Evolutionary conservation across 345 rosid species (phyloP), one percentile per base, ranked within the genome.

Genomic region (Eucalyptus sp.): DNA sequence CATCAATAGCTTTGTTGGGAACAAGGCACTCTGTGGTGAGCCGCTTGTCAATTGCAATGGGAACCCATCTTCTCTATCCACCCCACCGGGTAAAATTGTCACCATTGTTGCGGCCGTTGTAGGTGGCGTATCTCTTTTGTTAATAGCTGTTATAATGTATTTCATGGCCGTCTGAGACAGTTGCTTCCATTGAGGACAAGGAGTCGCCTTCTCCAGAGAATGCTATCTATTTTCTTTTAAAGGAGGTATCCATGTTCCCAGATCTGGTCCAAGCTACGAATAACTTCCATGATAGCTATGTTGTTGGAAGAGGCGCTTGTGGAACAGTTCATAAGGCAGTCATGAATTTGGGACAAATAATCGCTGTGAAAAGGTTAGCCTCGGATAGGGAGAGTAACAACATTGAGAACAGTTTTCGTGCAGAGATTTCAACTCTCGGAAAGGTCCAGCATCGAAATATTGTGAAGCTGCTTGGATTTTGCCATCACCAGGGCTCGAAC

Each of bases 251-350:
- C 90, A 93, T 97, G 13, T 96, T 98, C 90, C 97, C 94, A 91
- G 99, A 98, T 92, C 91, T 98, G 50, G 89, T 96, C 29, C 95
- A 93, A 89, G 95, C 95, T 54, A 98, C 99, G 3, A 92, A 92
- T 37, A 95, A 95, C 88, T 98, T 97, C 87, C 93, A 96, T 46
- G 99, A 98, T 4, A 94, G 95, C 88, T 96, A 94, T 88, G 90
- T 94, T 46, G 92, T 97, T n/a, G 99, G 99, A 64, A 94, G 92
- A 88, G 99, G 99, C 87, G 99, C 98, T 51, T 95, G 98, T 86
- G 99, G 99, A 90, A 95, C 97, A 5, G 99, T 98, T 48, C 97
- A 96, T 89, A 97, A 94, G 90, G 99, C 99, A 24, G 94, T 92
- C 86, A 90, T 97, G 97, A 93, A 91, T 16, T 92, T 95, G 5